phyloP scores from a whole-genome alignment of 352 stramenopile species.

The Phytopythium delawarense region DNA sequence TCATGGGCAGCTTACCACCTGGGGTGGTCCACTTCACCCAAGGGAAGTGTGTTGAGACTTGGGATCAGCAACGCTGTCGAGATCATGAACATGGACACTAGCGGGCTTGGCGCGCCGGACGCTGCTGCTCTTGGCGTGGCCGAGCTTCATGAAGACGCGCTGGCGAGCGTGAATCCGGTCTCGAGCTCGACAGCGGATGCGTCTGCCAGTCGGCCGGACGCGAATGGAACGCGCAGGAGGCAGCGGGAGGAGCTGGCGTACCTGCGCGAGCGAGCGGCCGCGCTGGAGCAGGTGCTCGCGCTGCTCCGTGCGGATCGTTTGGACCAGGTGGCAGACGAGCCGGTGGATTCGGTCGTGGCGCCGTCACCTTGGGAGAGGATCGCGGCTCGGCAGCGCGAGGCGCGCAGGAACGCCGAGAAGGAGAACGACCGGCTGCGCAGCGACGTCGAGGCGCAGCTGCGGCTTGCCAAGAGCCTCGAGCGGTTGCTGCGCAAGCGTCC shows the following conservation, averaged over 20 bases:
- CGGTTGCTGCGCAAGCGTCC: slow-evolving; percentile 4
- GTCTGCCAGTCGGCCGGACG: neutral
- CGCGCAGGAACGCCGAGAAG: slow-evolving; percentile 6
- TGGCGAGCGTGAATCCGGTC: too few relatives aligned
- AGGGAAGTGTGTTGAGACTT: too few relatives aligned
- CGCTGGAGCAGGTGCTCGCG: slow-evolving; percentile 3
- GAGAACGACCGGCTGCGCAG: slow-evolving; percentile 10
- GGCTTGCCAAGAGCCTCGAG: slow-evolving; percentile 9
- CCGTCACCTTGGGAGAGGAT: slow-evolving; percentile 3
- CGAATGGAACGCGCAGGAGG: neutral
- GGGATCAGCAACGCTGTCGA: too few relatives aligned
- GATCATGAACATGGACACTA: too few relatives aligned
- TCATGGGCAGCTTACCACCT: too few relatives aligned
- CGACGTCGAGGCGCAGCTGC: slow-evolving; percentile 9
- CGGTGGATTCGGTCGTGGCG: neutral
- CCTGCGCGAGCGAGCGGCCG: neutral
- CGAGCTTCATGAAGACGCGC: too few relatives aligned
- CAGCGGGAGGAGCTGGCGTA: neutral
- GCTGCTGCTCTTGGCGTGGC: too few relatives aligned
- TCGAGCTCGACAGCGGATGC: neutral
- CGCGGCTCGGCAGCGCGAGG: slow-evolving; percentile 7
- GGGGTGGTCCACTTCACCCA: too few relatives aligned
- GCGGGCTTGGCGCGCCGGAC: too few relatives aligned
- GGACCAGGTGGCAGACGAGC: neutral
- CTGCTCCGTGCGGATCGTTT: neutral